Evolutionary conservation across 2,329 filamentous ascomycete genomes (phyloP), one percentile per base, ranked within the genome.

Genomic region (Diplodia mutila): DNA sequence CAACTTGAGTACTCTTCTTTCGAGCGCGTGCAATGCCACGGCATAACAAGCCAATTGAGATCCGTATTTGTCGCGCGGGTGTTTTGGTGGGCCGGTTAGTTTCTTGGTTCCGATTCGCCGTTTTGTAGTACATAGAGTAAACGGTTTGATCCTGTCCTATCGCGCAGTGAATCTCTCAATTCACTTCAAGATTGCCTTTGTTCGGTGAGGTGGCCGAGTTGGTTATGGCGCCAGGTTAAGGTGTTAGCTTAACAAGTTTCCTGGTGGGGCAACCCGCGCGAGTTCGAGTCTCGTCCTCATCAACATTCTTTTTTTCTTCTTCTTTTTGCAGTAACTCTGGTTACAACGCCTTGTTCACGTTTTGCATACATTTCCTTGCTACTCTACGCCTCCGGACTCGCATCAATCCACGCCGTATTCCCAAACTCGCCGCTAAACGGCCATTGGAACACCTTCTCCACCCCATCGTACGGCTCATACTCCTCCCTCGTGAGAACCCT

Each of bases 361-460:
- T 32, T 32, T 32, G 29, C 29, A 32, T 32, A 32, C 29, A 8
- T 32, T 32, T n/a, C n/a, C n/a, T n/a, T n/a, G n/a, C n/a, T n/a
- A n/a, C n/a, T 21, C 42, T 46, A 52, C 34, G 61, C 61, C 25
- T 53, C 49, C 37, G 61, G 61, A 25, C 27, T 57, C 25, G 53
- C 64, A 73, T 86, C 84, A 73, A 86, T 84, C 84, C 84, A 86
- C 12, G 68, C 74, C 11, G 80, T 77, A 72, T 86, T 82, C 2
- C 81, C 82, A 72, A 80, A 77, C 63, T 73, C 73, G 0, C 81
- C 83, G 8, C 74, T 73, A 39, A 81, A 79, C n/a, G 79, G 80
- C 59, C 75, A 76, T 72, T 81, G 78, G 71, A 85, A 85, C n/a
- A 85, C 83, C 71, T 81, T 79, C 27, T 72, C 73, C 5, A 79